Evolutionary conservation across 768 basidiomycete genomes (phyloP), one percentile per base, ranked within the genome.

Genomic region (Fomitopsis serialis): DNA sequence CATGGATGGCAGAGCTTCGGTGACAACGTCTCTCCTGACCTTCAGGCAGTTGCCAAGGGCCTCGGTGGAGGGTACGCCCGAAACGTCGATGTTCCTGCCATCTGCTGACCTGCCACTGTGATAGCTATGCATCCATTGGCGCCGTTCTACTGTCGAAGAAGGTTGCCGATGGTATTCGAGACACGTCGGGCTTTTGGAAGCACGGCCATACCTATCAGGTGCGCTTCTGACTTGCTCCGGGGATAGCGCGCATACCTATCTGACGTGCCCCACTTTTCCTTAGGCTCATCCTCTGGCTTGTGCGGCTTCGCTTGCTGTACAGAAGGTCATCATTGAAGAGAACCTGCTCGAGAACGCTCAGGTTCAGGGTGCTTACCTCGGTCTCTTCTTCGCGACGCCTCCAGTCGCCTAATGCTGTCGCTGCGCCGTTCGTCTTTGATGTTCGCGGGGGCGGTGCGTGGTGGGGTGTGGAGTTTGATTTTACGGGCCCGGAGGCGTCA

Each of bases 31-130:
- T 71, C 81, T 15, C 92, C 93, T 37, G 92, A 95, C 69, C 75
- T 95, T 27, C 92, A 95, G 69, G 88, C 89, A 7, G 77, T 94
- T 27, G 93, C 92, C 1, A 95, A 96, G 67, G 91, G 92, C 13
- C 79, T 95, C 7, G 92, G 90, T 45, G 92, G 91, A 69, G 92
- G 92, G 84, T 90, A 66, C 60, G 78, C 64, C 35, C 25, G 45
- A 43, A 12, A 13, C 22, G n/a, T n/a, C 12, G 19, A 34, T 13
- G 8, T 4, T 37, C 21, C n/a, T 13, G 36, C 2, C 35, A 40
- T 34, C 24, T 37, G 52, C n/a, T 53, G 25, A 45, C 45, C 11
- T 40, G 2, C 57, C 47, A 45, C 17, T 15, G 22, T 23, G 22
- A 37, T 58, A 90, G 89, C 22, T 93, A 90, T 69, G 86, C 82